A percentile compares a stretch with the other conserved stretches of the same genome.
Conservation (phyloP, 2,329 filamentous ascomycete species). For the Malbranchea cinnamomea region DNA sequence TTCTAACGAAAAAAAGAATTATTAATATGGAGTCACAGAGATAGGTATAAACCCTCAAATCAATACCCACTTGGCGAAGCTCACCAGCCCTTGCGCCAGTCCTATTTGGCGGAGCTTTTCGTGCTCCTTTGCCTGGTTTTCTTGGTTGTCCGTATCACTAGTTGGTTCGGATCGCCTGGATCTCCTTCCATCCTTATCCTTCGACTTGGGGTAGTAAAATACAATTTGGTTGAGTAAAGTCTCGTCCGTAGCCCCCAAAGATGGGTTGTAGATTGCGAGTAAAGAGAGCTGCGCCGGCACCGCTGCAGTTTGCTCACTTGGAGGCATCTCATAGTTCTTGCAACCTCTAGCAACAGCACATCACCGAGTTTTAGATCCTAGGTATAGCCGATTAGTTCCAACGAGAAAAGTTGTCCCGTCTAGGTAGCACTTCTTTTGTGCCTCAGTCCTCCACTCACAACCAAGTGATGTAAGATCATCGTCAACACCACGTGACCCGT, state of each 20-base stretch:
- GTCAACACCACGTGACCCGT: too few relatives aligned
- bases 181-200: conserved; percentile 14
- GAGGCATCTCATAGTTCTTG: conserved; percentile 21
- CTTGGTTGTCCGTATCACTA: conserved; percentile 16
- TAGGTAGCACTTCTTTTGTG: too few relatives aligned
- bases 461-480: too few relatives aligned
- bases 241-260: conserved; percentile 57
- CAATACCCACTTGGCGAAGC: conserved; percentile 54
- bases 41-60: conserved; percentile 4
- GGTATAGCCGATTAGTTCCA: too few relatives aligned
- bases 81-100: conserved; percentile 89
- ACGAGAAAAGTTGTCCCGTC: too few relatives aligned
- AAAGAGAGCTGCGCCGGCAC: conserved; percentile 77
- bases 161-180: conserved; percentile 12
- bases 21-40: conserved; percentile 1
- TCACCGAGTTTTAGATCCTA: too few relatives aligned
- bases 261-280: conserved; percentile 88
- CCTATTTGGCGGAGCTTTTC: conserved; percentile 85
- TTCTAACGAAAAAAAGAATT: conserved; percentile 31
- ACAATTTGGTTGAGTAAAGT: conserved; percentile 71
- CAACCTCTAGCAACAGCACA: too few relatives aligned
- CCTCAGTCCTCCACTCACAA: too few relatives aligned
- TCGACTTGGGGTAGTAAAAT: conserved; percentile 78
- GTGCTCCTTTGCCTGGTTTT: conserved; percentile 51
- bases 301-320: conserved; percentile 27